These are phyloP conservation scores for Nidularia sp. DNA, from an alignment of 768 basidiomycete genomes.

Conservation along the genomic window DNA sequence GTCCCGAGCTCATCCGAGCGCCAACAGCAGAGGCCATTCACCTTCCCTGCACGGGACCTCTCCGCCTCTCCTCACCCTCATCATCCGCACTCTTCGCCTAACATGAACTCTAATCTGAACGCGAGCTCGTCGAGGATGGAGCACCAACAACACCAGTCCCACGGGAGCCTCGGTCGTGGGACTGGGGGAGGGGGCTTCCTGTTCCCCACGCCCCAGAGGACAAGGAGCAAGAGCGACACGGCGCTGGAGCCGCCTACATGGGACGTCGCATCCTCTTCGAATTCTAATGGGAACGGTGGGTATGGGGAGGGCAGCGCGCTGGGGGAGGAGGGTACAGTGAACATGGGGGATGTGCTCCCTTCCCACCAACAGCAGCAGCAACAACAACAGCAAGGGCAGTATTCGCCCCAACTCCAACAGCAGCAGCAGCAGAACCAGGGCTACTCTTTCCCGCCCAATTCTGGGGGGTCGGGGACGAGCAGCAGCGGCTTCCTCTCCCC, in stretches of 20 bases:
- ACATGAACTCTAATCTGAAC: no score
- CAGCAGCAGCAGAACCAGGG: slow-evolving; percentile 10
- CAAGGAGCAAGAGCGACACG: slow-evolving; percentile 60
- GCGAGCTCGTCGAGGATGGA: no score
- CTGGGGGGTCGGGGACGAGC: neutral
- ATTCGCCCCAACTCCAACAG: neutral
- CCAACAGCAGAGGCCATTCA: neutral
- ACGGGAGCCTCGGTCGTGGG: neutral
- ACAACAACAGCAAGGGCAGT: slow-evolving; percentile 3
- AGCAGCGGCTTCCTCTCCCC: slow-evolving; percentile 22
- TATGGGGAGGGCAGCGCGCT: slow-evolving; percentile 2
- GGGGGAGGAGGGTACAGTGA: slow-evolving; percentile 23
- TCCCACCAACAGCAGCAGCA: slow-evolving; percentile 8
- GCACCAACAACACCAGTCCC: neutral
- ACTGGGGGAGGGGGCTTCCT: neutral
- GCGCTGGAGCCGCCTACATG: slow-evolving; percentile 52
- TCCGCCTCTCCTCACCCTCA: neutral
- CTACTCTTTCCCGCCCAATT: slow-evolving; percentile 1
- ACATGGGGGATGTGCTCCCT: slow-evolving; percentile 37
- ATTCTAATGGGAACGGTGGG: neutral
- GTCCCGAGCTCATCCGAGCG: neutral
- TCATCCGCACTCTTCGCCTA: no score
- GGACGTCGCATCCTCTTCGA: slow-evolving; percentile 19
- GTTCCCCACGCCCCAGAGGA: slow-evolving; percentile 6
- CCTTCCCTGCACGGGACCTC: neutral